Conservation (phyloP, 768 basidiomycete species). For the Lentinula sp. region DNA sequence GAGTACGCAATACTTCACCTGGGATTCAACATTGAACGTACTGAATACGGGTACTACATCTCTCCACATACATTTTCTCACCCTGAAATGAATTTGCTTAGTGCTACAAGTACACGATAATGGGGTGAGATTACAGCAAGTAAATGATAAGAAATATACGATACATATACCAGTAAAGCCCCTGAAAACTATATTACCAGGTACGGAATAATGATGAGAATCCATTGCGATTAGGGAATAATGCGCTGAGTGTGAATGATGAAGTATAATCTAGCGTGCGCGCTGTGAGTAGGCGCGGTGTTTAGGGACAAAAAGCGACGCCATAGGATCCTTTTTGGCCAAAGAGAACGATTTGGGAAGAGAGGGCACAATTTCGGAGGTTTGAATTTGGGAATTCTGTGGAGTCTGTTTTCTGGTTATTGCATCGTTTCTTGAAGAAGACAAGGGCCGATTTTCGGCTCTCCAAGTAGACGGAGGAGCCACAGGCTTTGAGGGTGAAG, state of each 20-base stretch:
- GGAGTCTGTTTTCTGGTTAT: not conserved
- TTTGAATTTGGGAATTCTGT: not conserved
- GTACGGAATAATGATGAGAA: not conserved
- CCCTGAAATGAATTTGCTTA: not conserved
- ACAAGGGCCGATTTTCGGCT: not conserved
- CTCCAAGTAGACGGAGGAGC: conserved; percentile 7
- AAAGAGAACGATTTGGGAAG: conserved; percentile 26
- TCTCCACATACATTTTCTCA: not conserved
- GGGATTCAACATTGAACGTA: not conserved
- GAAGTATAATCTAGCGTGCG: conserved; percentile 22
- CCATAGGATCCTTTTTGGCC: conserved; percentile 60
- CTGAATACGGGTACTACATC: too few relatives aligned
- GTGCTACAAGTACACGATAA: not conserved
- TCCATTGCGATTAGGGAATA: not conserved
- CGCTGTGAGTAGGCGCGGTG: conserved; percentile 58
- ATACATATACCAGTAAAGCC: not conserved
- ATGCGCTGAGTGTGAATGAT: not conserved
- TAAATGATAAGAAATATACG: not conserved
- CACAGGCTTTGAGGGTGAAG: conserved; percentile 6
- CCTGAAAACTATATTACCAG: not conserved
- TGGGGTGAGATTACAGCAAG: not conserved
- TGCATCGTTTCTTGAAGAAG: not conserved
- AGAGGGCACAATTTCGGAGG: not conserved
- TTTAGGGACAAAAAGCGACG: conserved; percentile 67
- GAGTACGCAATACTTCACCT: not conserved